Evolutionary conservation across 306 rosid genomes (phyloP), one percentile per base, ranked within the genome.

Genomic region (Dryas drummondii): DNA sequence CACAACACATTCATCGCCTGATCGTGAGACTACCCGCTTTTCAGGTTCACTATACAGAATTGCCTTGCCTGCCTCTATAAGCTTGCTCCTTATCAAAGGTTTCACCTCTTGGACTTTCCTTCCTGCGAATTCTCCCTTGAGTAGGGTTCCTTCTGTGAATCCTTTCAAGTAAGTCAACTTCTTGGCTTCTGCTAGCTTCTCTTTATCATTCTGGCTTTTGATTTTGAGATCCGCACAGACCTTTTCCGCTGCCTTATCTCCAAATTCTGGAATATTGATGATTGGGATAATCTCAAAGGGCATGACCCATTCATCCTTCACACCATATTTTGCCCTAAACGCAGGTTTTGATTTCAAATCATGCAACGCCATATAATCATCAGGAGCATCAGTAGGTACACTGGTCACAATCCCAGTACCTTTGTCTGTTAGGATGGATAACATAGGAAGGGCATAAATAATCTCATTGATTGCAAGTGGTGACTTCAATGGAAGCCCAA

Each of bases 311-410:
- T 94, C 98, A 87, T 94, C 97, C 84, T 86, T 86, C 69, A 94
- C 86, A 19, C 96, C 93, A 54, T 72, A 90, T 86, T 94, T 94
- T 5, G 80, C 93, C 82, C 97, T 86, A 45, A 91, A 53, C 7
- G 91, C 91, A 19, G 90, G 90, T 81, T 94, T 94, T 19, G 85
- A 49, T 83, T 88, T 94, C 78, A 94, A 85, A 82, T 90, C 98
- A 19, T 86, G 93, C 91, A 94, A 79, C 3, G 96, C 94, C 94
- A 91, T 94, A 77, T 88, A 94, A 74, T 94, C 98, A 83, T 94
- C 98, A 3, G 98, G 98, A 66, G 98, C 88, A 81, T 94, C 98
- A 79, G 94, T 88, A 15, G 98, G 98, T 66, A 94, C 98, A 76
- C 97, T 91, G 45, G 98, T 94, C 68, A 94, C 98, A 10, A 94